Base-by-base conservation (phyloP, 2,329 filamentous ascomycete species). In the Penicillium sp. region DNA sequence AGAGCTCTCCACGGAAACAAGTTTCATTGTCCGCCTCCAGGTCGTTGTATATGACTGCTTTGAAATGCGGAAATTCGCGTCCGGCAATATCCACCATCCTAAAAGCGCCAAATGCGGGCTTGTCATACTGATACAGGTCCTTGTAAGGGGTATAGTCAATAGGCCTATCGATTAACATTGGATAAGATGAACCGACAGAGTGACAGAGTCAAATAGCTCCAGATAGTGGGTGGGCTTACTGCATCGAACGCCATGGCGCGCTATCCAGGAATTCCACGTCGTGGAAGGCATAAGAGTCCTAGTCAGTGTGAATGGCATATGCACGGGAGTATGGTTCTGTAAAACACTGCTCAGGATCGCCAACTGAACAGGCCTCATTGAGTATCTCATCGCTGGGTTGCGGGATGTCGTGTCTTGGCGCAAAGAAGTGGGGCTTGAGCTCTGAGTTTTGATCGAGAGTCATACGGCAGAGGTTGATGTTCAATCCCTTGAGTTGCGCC, bases 301-400 rank as follows among this genome's bases (percentile, higher is more conserved):
- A 44, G 1, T 8, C 2, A 3, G 0, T 1, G 5, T 44, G n/a
- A 0, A 13, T 18, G 2, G 0, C 1, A 11, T 18, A 3, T 18
- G 24, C 2, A 43, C 1, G 20, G 9, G 13, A 3, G 13, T 16
- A 40, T 24, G 20, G 20, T 6, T 40, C 38, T 32, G 43, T 29
- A 9, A 29, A 29, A 29, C 24, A 44, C 5, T 39, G 37, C 2
- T 2, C 5, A 10, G 42, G 26, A 18, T n/a, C 10, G 4, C 8
- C 42, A 29, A 2, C 2, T 20, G n/a, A 14, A 32, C 26, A 8
- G 20, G 14, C 44, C 9, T 35, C 18, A 5, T 47, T 9, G 9
- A 47, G 18, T 22, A 35, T 24, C 13, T 22, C 14, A 34, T 24
- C 31, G 16, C 16, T 22, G 9, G 44, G 44, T 20, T 35, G 13